Evolutionary conservation across 1,284 basidiomycete genomes (phyloP).

Genomic region (Macrocystidia cucumis): DNA sequence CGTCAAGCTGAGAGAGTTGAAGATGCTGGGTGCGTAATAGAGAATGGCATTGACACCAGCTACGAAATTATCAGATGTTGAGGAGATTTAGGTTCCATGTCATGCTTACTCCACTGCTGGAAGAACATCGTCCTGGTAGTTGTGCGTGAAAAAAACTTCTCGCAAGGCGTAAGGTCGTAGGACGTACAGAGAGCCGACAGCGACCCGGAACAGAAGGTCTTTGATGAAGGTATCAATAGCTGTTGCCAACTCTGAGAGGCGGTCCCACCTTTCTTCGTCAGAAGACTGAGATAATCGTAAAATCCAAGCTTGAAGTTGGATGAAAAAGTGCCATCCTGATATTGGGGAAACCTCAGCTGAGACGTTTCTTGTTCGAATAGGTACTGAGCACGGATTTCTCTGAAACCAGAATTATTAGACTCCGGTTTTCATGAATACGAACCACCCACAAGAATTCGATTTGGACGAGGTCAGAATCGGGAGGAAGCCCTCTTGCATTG

Average conservation of each 20-base stretch:
- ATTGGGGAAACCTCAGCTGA: conserved; percentile 49
- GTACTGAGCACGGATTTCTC: conserved; percentile 74
- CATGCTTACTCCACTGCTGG: conserved; percentile 48
- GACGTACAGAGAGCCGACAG: conserved; percentile 47
- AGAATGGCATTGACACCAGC: conserved; percentile 54
- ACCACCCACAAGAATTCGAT: conserved; percentile 65
- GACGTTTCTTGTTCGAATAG: conserved; percentile 64
- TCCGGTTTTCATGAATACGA: background rate
- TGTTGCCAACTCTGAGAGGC: background rate
- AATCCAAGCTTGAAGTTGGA: conserved; percentile 59
- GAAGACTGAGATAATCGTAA: conserved; percentile 46
- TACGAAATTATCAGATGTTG: conserved; percentile 7
- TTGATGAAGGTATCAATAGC: background rate
- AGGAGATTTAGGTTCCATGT: conserved; percentile 25
- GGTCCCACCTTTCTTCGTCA: conserved; percentile 40
- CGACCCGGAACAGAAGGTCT: conserved; percentile 53
- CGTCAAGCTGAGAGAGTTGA: conserved; percentile 45
- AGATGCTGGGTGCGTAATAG: conserved; percentile 67
- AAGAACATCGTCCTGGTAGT: conserved; percentile 58
- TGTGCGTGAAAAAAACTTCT: conserved; percentile 3
- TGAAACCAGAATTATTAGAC: conserved; percentile 14
- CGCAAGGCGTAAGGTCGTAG: conserved; percentile 1
- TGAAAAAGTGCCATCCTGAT: conserved; percentile 50
- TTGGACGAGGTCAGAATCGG: conserved; percentile 59
- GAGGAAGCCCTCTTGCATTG: conserved; percentile 45